Conservation (phyloP, 441 rosid genomes). For the Populus trichocarpa region DNA sequence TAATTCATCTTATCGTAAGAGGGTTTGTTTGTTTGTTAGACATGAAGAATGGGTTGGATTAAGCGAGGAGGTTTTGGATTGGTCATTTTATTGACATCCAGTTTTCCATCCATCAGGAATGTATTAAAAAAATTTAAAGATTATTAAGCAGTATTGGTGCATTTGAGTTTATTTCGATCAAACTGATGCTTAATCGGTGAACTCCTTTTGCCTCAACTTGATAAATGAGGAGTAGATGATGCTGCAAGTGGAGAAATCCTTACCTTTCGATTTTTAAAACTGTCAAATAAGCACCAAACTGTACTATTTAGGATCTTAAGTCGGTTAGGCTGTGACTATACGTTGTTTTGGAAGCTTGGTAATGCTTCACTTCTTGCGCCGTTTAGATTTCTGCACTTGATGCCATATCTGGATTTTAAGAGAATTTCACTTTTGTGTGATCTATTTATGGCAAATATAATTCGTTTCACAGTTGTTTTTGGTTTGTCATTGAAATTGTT, state of each 20-base stretch:
- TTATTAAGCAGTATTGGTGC: neutral
- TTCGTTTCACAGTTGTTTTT: neutral
- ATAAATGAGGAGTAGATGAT: conserved; percentile 9
- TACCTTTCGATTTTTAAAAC: neutral
- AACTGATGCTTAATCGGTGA: conserved; percentile 4
- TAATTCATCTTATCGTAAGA: neutral
- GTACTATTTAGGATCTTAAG: neutral
- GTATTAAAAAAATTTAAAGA: neutral
- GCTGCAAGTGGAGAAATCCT: neutral
- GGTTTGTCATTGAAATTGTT: neutral
- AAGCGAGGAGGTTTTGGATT: neutral
- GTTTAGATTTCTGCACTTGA: neutral
- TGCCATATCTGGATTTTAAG: neutral
- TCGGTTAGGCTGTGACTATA: neutral
- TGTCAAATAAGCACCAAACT: neutral
- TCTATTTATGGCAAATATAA: neutral
- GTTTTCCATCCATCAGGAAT: neutral
- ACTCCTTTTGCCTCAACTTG: neutral
- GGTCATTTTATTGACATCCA: neutral
- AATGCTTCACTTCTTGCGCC: neutral
- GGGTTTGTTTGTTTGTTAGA: neutral
- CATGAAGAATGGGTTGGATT: neutral
- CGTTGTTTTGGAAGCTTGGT: neutral
- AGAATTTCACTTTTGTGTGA: neutral
- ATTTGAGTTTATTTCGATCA: neutral